Evolutionary conservation across 768 basidiomycete species (phyloP), one percentile per base, ranked within the genome.

Genomic region (Phylloporus sp.): DNA sequence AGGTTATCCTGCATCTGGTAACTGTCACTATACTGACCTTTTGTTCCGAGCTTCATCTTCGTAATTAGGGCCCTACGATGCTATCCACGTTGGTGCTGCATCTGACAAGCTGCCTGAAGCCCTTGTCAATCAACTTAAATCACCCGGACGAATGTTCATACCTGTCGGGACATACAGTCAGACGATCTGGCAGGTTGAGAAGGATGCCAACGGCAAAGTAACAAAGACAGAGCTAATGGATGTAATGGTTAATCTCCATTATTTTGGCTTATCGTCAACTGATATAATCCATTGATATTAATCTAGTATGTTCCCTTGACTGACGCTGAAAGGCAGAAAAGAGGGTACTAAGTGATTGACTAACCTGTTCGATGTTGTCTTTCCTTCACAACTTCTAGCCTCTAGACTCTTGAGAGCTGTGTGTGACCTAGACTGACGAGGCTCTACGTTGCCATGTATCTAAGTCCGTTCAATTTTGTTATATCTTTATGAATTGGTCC

Each of bases 41-140:
- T 9, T 15, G 20, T 28, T 24, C 6, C 40, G 6, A 16, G 23
- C 44, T 22, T 27, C 22, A 47, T 23, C 28, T 9, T n/a, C 15
- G n/a, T 49, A 26, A 16, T 22, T 53, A 81, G 85, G 76, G 4
- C 88, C 87, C 0, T 92, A 84, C 63, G 80, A 91, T 54, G 86
- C 82, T 0, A 97, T 97, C 45, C 95, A 98, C 59, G 95, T 97
- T 32, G 95, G 95, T 4, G 95, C 95, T 0, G 95, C 95, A 0
- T 85, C 95, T 0, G 86, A 90, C 0, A 75, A 62, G 0, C 70
- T 93, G 13, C 94, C 95, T 0, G 67, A 78, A 20, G 67, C 76
- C 0, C 79, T 98, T 1, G 67, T 97, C 26, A 81, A 88, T 13
- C 94, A 95, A 61, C 81, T 93, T 3, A 84, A 84, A 24, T 65